Percentiles rank a stretch among this genome's conserved stretches.
Conservation (phyloP, 257 asterid species). For the Paulownia fortunei region DNA sequence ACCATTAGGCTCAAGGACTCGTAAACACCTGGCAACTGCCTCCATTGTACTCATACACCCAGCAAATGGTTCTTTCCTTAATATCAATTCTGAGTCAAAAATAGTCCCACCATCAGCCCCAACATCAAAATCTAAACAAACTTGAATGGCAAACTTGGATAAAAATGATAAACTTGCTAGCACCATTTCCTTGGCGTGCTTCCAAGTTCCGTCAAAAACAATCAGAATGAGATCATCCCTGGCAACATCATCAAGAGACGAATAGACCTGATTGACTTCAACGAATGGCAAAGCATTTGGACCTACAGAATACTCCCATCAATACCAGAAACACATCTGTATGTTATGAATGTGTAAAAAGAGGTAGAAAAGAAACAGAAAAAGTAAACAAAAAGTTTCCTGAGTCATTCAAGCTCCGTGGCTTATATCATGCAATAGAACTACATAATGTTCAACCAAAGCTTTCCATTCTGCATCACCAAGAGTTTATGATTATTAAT, state of each 20-base stretch:
- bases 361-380: too few species aligned
- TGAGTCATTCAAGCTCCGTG: conserved; percentile 3
- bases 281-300: conserved; percentile 57
- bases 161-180: conserved; percentile 74
- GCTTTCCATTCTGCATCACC: not conserved
- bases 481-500: not conserved
- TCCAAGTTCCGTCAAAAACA: conserved; percentile 92
- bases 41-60: conserved; percentile 97
- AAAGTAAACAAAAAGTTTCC: not conserved
- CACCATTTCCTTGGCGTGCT: conserved; percentile 93
- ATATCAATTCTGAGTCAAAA: conserved; percentile 77
- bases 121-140: conserved; percentile 69
- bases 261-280: conserved; percentile 40
- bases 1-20: conserved; percentile 78
- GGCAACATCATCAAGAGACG: conserved; percentile 35
- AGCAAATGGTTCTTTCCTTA: conserved; percentile 86
- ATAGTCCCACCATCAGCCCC: conserved; percentile 62
- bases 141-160: conserved; percentile 78
- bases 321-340: not conserved
- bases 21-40: conserved; percentile 87
- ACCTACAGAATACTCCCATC: conserved; percentile 50
- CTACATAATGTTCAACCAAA: too few species aligned
- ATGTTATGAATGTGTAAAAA: too few species aligned
- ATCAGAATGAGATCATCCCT: conserved; percentile 51
- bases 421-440: not conserved